Percentiles rank a stretch among this genome's conserved stretches.
phyloP scores from a whole-genome alignment of 2,329 filamentous ascomycete genomes.

The Microcyclosporella mali region DNA sequence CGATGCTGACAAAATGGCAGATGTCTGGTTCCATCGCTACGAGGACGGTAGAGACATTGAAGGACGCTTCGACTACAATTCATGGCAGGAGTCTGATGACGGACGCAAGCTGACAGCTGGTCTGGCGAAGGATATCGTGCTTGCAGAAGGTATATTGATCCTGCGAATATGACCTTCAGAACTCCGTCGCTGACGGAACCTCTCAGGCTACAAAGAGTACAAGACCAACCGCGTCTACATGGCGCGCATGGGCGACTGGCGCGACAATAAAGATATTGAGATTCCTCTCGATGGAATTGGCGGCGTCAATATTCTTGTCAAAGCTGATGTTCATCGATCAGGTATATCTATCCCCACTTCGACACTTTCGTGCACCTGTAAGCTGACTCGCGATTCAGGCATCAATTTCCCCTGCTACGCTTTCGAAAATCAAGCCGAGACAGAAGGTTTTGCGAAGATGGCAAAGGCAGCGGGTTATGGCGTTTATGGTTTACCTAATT shows the following conservation, averaged over 20 bases:
- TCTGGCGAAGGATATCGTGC: constrained; percentile 71
- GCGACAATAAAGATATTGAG: constrained; percentile 84
- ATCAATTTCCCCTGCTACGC: constrained; percentile 97
- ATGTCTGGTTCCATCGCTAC: constrained; percentile 96
- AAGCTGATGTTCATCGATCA: constrained; percentile 93
- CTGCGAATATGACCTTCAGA: constrained; percentile 1
- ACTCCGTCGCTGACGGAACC: too few species aligned
- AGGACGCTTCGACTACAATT: constrained; percentile 98
- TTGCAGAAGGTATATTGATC: constrained; percentile 67
- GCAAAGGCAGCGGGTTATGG: constrained; percentile 91
- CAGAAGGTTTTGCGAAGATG: constrained; percentile 98
- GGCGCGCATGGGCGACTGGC: constrained; percentile 86
- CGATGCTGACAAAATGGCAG: constrained; percentile 42
- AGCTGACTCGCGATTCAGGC: constrained; percentile 46
- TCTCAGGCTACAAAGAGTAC: constrained; percentile 79
- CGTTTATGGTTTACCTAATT: constrained; percentile 89
- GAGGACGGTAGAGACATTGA: constrained; percentile 74
- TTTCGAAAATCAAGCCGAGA: constrained; percentile 98
- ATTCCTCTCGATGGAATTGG: constrained; percentile 91
- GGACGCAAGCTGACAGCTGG: constrained; percentile 66
- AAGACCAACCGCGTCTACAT: constrained; percentile 86
- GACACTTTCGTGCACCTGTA: background rate
- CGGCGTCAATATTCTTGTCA: constrained; percentile 94
- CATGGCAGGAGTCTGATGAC: constrained; percentile 91
- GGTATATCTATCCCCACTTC: constrained; percentile 49